A percentile compares a stretch with the other conserved stretches of the same genome.
These are phyloP conservation scores for Catharanthus roseus DNA, from an alignment of 257 asterid species.

Conservation along the genomic window DNA sequence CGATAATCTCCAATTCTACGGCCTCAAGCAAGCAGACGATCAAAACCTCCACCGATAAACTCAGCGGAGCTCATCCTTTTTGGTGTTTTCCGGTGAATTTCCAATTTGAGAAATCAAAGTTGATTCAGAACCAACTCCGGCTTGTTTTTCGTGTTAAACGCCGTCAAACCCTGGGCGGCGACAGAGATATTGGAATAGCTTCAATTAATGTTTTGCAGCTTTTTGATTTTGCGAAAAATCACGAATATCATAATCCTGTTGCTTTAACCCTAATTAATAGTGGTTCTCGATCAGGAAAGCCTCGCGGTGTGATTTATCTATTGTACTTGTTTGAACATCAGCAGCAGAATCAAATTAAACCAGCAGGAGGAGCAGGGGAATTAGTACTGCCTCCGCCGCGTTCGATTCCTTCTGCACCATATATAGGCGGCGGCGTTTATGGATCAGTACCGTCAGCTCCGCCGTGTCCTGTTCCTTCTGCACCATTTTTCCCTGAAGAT, in stretches of 20 bases:
- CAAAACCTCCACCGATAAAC: constrained; percentile 9
- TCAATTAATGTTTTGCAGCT: constrained; percentile 4
- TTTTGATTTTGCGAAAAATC: neutral
- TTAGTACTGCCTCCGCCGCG: too few relatives aligned
- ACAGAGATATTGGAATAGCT: constrained; percentile 14
- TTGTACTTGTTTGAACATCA: constrained; percentile 9
- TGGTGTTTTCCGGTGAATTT: constrained; percentile 19
- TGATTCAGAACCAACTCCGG: neutral
- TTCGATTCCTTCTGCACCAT: constrained; percentile 9
- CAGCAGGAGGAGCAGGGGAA: neutral
- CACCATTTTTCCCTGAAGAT: neutral
- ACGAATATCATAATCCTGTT: neutral
- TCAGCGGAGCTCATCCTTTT: constrained; percentile 16
- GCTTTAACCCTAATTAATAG: constrained; percentile 7
- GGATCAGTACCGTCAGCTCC: neutral
- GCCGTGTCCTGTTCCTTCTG: neutral
- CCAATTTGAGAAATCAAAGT: constrained; percentile 7
- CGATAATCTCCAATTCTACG: neutral
- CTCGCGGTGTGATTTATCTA: too few relatives aligned
- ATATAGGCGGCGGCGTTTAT: neutral
- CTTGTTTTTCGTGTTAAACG: constrained; percentile 9
- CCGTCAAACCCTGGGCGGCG: neutral
- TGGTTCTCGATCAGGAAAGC: constrained; percentile 5
- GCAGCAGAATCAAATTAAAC: neutral
- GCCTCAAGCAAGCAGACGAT: neutral